Percentiles rank a stretch among this genome's conserved stretches.
phyloP scores from a whole-genome alignment of 176 grass and related monocot genomes.

The Chrysopogon serrulatus region DNA sequence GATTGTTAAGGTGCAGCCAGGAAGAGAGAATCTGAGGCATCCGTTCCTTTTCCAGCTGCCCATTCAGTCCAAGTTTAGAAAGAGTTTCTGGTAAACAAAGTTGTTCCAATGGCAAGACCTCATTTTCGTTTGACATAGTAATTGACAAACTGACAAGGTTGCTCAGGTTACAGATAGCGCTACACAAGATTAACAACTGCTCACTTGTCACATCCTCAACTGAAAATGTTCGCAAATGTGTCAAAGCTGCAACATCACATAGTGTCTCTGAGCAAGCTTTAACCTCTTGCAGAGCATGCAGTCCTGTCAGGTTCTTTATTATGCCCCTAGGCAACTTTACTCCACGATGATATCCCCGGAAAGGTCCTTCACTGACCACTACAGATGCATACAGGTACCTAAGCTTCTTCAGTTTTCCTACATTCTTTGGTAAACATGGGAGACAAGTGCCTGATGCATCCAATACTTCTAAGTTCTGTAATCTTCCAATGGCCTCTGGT shows the following conservation, averaged over 20 bases:
- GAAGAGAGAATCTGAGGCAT: slow-evolving; percentile 16
- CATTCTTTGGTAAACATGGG: background rate
- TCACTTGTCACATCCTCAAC: background rate
- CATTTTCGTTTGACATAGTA: background rate
- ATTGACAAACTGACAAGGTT: background rate
- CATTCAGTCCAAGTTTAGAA: background rate
- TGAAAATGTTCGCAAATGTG: background rate
- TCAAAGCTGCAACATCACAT: background rate
- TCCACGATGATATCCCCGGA: too few relatives aligned
- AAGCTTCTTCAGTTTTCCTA: slow-evolving; percentile 4
- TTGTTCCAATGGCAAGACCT: background rate
- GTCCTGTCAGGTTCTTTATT: background rate
- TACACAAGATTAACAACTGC: background rate
- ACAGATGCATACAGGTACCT: slow-evolving; percentile 8
- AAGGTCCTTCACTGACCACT: too few relatives aligned
- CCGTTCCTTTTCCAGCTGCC: background rate
- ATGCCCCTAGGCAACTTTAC: too few relatives aligned
- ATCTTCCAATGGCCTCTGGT: background rate
- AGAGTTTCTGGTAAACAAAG: background rate
- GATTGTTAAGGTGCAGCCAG: background rate
- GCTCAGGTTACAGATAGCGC: slow-evolving; percentile 1
- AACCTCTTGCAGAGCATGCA: slow-evolving; percentile 11
- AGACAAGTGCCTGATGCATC: background rate
- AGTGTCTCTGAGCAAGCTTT: background rate
- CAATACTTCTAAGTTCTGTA: slow-evolving; percentile 13